These are phyloP conservation scores for Talaromyces albobiverticillius DNA, from an alignment of 2,329 filamentous ascomycete genomes.

Conservation along the genomic window DNA sequence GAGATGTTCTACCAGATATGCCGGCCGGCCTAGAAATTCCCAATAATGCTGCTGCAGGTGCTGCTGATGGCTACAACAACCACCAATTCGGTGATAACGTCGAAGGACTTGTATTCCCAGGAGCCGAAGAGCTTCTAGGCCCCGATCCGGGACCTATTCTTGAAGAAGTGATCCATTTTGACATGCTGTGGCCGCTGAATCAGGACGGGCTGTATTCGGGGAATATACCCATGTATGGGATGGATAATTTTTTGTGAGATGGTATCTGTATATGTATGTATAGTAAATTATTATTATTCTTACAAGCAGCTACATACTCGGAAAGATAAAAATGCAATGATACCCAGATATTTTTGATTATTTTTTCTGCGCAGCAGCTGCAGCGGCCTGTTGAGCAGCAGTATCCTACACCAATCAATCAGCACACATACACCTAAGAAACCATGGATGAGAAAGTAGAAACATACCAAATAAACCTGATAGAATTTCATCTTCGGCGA, in stretches of 20 bases:
- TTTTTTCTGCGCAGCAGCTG: not conserved
- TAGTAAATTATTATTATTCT: too few relatives aligned
- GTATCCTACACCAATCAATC: slow-evolving; percentile 11
- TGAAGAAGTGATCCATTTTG: slow-evolving; percentile 18
- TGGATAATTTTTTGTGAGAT: slow-evolving; percentile 14
- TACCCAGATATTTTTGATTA: not conserved
- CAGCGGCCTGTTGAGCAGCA: slow-evolving; percentile 14
- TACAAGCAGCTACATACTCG: not conserved
- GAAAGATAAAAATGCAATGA: not conserved
- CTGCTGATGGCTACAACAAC: not conserved
- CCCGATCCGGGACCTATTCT: slow-evolving; percentile 15
- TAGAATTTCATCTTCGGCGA: slow-evolving; percentile 37
- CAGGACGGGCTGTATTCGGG: slow-evolving; percentile 16
- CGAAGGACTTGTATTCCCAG: slow-evolving; percentile 16
- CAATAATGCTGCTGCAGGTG: not conserved
- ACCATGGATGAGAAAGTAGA: not conserved
- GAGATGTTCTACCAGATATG: not conserved
- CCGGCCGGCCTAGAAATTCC: not conserved
- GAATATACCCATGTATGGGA: slow-evolving; percentile 19
- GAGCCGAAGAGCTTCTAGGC: slow-evolving; percentile 14
- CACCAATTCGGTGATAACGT: slow-evolving; percentile 15
- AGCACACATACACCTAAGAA: not conserved
- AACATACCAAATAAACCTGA: slow-evolving; percentile 39
- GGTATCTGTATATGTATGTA: not conserved
- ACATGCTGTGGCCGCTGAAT: slow-evolving; percentile 17